A percentile compares a stretch with the other conserved stretches of the same genome.
phyloP scores from a whole-genome alignment of 2,329 filamentous ascomycete genomes.

The Penicillium sp. region DNA sequence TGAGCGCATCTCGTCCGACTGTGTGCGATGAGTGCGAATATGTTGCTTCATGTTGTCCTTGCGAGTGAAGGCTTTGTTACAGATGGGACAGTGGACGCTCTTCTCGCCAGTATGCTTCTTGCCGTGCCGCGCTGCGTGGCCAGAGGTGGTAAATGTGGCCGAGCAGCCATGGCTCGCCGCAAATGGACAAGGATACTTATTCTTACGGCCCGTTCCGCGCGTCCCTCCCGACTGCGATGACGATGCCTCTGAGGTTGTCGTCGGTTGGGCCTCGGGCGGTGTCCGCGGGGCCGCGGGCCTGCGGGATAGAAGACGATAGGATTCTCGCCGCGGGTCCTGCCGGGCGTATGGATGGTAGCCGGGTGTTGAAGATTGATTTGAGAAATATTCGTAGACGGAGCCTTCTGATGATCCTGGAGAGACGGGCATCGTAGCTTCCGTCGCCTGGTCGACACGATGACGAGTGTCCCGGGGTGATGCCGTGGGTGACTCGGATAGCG shows the following conservation, averaged over 20 bases:
- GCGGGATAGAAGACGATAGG: slow-evolving; percentile 16
- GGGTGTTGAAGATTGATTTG: slow-evolving; percentile 16
- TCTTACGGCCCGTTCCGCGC: slow-evolving; percentile 45
- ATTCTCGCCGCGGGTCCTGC: slow-evolving; percentile 22
- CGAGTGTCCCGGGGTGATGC: slow-evolving; percentile 24
- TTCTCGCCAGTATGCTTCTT: slow-evolving; percentile 66
- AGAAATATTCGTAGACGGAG: slow-evolving; percentile 29
- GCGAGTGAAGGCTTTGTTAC: slow-evolving; percentile 62
- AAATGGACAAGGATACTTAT: slow-evolving; percentile 61
- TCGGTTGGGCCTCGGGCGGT: slow-evolving; percentile 23
- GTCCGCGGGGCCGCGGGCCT: slow-evolving; percentile 22
- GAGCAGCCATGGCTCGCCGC: slow-evolving; percentile 54
- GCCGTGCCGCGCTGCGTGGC: slow-evolving; percentile 60
- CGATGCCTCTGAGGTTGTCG: slow-evolving; percentile 21
- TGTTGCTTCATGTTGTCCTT: slow-evolving; percentile 68
- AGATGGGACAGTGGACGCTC: slow-evolving; percentile 61
- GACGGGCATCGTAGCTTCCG: slow-evolving; percentile 23
- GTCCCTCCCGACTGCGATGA: slow-evolving; percentile 21
- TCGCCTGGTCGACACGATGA: slow-evolving; percentile 23
- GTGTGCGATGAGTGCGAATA: slow-evolving; percentile 52
- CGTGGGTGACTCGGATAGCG: slow-evolving; percentile 24
- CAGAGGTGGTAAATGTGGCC: slow-evolving; percentile 61
- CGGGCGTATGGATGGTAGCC: slow-evolving; percentile 27
- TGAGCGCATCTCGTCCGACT: slow-evolving; percentile 31
- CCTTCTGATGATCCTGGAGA: slow-evolving; percentile 33